Conservation (phyloP, 2,329 filamentous ascomycete species). For the Fusarium mexicanum region DNA sequence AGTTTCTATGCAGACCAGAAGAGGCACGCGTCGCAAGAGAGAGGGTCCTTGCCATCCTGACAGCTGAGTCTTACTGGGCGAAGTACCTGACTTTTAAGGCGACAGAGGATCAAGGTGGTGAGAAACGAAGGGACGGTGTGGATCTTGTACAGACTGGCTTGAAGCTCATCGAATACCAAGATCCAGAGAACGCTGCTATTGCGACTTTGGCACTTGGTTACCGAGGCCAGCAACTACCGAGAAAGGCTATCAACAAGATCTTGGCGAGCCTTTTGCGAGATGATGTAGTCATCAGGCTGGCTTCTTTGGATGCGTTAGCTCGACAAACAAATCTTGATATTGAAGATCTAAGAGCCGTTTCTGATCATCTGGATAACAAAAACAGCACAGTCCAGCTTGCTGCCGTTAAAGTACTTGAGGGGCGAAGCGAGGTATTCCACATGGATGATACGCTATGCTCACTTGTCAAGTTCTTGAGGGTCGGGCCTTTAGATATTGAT, state of each 20-base stretch:
- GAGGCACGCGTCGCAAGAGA: neutral
- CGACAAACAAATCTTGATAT: neutral
- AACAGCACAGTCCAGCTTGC: neutral
- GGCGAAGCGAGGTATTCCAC: neutral
- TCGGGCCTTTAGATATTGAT: neutral
- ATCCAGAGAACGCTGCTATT: neutral
- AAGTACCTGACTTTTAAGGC: neutral
- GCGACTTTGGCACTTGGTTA: neutral
- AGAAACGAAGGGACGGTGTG: fast-evolving
- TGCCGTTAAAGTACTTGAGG: neutral
- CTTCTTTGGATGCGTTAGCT: neutral
- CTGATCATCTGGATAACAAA: neutral
- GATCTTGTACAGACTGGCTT: neutral
- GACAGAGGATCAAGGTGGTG: fast-evolving
- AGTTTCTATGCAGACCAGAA: neutral
- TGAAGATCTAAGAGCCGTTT: neutral
- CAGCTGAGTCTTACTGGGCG: neutral
- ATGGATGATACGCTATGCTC: neutral
- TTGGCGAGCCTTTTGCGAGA: neutral
- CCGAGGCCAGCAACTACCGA: neutral
- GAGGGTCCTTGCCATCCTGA: neutral
- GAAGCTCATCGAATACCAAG: neutral
- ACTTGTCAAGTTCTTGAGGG: neutral
- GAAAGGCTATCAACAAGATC: neutral
- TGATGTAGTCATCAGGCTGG: neutral